Percentiles rank a stretch among this genome's conserved stretches.
phyloP scores from a whole-genome alignment of 2,329 filamentous ascomycete species.

The Claviceps monticola region DNA sequence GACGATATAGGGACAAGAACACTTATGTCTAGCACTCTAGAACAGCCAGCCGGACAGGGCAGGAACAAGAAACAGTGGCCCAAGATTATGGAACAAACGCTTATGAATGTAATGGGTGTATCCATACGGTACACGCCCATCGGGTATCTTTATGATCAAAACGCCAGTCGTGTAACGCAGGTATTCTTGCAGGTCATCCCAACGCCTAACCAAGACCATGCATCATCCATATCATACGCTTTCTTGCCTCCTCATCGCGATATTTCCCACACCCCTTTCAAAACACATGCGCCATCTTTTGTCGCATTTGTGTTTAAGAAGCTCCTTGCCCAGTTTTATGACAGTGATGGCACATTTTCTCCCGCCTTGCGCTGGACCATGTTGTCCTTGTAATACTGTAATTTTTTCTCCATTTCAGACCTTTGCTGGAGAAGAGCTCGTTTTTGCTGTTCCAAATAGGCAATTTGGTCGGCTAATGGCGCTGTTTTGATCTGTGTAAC shows the following conservation, averaged over 20 bases:
- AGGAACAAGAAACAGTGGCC: neutral
- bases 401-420: slow-evolving; percentile 27
- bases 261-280: neutral
- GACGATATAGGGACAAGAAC: too few species aligned
- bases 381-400: slow-evolving; percentile 25
- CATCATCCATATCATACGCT: neutral
- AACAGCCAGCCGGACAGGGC: neutral
- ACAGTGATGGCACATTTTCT: too few species aligned
- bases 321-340: too few species aligned
- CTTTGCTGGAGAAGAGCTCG: slow-evolving; percentile 24
- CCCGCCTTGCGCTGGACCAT: slow-evolving; percentile 22
- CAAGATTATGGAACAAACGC: neutral
- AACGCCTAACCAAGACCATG: neutral
- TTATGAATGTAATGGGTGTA: neutral
- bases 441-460: slow-evolving; percentile 28
- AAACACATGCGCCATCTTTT: slow-evolving; percentile 9
- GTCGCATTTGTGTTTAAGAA: too few species aligned
- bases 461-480: slow-evolving; percentile 29
- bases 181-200: neutral
- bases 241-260: neutral
- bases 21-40: too few species aligned
- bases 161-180: slow-evolving; percentile 2
- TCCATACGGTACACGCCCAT: neutral
- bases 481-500: slow-evolving; percentile 25
- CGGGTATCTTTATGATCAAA: slow-evolving; percentile 4